phyloP scores from a whole-genome alignment of 129 eudicot genomes.

The Ambrosia artemisiifolia region DNA sequence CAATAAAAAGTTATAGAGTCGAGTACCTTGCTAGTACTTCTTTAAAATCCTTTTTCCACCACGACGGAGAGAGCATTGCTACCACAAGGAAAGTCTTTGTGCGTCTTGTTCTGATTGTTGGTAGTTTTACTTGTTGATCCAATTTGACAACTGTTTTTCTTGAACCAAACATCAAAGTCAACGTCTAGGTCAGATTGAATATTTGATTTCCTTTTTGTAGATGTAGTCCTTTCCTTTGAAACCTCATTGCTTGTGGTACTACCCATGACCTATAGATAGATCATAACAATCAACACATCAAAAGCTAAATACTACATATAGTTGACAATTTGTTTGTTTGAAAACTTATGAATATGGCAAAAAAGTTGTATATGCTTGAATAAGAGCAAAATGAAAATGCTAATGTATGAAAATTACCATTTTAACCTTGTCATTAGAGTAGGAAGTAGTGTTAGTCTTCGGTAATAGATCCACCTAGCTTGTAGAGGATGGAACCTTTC shows the following conservation, averaged over 20 bases:
- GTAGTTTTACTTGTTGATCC: too few relatives aligned
- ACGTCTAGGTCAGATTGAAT: background rate
- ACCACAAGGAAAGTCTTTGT: slow-evolving; percentile 37
- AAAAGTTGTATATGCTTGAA: background rate
- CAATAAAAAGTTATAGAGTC: background rate
- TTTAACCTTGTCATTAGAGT: background rate
- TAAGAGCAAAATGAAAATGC: background rate
- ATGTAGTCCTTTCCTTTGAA: background rate
- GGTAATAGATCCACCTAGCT: slow-evolving; percentile 29
- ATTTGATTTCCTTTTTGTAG: background rate
- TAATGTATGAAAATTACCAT: background rate
- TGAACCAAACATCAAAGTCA: background rate
- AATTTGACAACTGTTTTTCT: too few relatives aligned
- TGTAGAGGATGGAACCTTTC: slow-evolving; percentile 41
- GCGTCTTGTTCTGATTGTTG: too few relatives aligned
- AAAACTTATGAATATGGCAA: background rate
- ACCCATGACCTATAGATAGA: background rate
- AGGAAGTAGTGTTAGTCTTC: background rate
- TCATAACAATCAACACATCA: background rate
- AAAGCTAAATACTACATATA: background rate
- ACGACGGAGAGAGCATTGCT: slow-evolving; percentile 27
- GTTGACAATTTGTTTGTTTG: background rate
- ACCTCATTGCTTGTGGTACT: background rate
- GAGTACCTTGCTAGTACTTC: too few relatives aligned
- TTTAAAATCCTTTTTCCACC: slow-evolving; percentile 45